Base-by-base conservation (phyloP, 2,329 filamentous ascomycete genomes). In the Colletotrichum tanaceti region DNA sequence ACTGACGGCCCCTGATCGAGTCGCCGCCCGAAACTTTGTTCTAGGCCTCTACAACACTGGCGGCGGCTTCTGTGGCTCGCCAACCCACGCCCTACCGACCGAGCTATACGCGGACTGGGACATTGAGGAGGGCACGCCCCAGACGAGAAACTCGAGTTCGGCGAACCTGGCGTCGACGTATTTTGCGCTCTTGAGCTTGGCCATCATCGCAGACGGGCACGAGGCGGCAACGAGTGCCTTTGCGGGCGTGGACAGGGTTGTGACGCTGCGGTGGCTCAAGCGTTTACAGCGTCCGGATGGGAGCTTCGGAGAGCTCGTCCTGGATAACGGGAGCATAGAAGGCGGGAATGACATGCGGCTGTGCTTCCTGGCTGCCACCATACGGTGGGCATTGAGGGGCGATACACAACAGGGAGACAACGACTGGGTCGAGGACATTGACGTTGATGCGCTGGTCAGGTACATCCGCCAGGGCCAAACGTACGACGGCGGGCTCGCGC, bases 51-150 rank as follows among this genome's bases (percentile, higher is more conserved):
- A 98, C 79, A 92, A 97, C 73, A 90, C 92, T 0, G 84, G 87
- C 43, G 96, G 96, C 35, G 96, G 96, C 18, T 98, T 99, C 80
- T 91, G 93, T 72, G 94, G 93, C 47, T 94, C 93, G 71, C 91
- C 94, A 1, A 93, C 86, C 79, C 77, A 97, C 85, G 72, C 81
- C 20, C 76, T 81, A n/a, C 81, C 82, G 1, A 58, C 68, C 1
- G 32, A 70, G 18, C 72, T 76, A 28, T 77, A 76, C 60, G 72
- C 74, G 38, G 72, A 72, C 44, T 70, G 67, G 67, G 67, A 70
- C 28, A 63, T 68, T 38, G 64, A 68, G 11, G 75, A 72, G 66
- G 46, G 35, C 47, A 32, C 20, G 16, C 38, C 59, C 0, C 58
- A 16, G 43, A 32, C 70, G 41, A 70, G 41, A 14, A 79, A 72